Evolutionary conservation across 108 stramenopile genomes (phyloP), one percentile per base, ranked within the genome.

Genomic region (Skeletonema marinoi): DNA sequence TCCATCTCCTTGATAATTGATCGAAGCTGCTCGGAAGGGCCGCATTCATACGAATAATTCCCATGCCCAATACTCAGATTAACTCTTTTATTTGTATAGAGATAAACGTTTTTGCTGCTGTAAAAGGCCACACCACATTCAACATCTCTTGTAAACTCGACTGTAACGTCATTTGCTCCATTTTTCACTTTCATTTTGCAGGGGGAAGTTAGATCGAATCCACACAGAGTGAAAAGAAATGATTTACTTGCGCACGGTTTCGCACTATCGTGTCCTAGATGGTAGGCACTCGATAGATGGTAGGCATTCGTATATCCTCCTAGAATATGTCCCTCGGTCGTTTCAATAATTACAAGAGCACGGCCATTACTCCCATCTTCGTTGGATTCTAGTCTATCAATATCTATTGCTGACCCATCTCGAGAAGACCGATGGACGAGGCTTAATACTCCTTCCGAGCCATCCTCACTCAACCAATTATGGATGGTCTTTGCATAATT

Each of bases 261-360:
- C 25, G 25, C 25, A 25, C 25, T 25, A 25, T 25, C 25, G 25
- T 0, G 25, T 25, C 25, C 25, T 25, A 25, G 0, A 25, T 25
- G 25, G 25, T n/a, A n/a, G n/a, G n/a, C n/a, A n/a, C n/a, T n/a
- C n/a, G n/a, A n/a, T n/a, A n/a, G n/a, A n/a, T n/a, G n/a, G n/a
- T 25, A 25, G 25, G 60, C 3, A 17, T 66, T 66, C 16, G 65
- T n/a, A n/a, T 74, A 73, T 1, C 73, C 73, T 32, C 73, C 73
- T 4, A 73, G 1, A 1, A 73, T 13, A 35, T 65, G 4, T 1
- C 73, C 73, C 32, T 73, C 64, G 0, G 3, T 32, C 19, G 63
- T 66, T n/a, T 73, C 32, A 17, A 73, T 32, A 0, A 73, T 10
- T 3, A 42, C 48, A 1, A 73, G 11, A 25, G 73, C 48, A 1